Conservation (phyloP, 2,329 filamentous ascomycete genomes). For the Fusarium concolor region DNA sequence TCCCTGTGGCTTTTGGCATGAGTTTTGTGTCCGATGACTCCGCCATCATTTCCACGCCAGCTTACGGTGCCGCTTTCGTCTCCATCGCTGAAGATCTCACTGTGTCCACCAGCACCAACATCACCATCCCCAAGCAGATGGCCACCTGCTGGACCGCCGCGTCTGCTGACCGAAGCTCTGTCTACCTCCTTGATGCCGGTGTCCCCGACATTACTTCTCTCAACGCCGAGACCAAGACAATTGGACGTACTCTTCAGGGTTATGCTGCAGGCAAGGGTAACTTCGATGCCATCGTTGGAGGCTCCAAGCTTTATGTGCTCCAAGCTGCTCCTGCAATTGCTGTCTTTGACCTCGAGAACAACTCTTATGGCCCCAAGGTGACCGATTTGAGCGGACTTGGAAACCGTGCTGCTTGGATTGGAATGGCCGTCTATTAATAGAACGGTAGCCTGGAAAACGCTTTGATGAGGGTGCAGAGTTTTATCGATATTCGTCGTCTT, state of each 20-base stretch:
- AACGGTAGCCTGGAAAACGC: neutral
- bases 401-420: conserved; percentile 7
- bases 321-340: conserved; percentile 1
- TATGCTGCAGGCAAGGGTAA: conserved; percentile 1
- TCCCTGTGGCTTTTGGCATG: conserved; percentile 13
- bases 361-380: neutral
- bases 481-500: neutral
- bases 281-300: neutral
- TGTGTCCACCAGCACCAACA: neutral
- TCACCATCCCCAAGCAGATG: neutral
- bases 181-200: conserved; percentile 7
- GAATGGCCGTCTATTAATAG: conserved; percentile 1
- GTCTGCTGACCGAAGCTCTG: neutral
- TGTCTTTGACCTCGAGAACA: neutral
- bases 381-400: neutral
- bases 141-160: conserved; percentile 2
- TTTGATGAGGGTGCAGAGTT: fast-evolving
- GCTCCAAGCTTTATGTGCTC: conserved; percentile 4
- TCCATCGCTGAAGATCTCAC: neutral
- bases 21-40: neutral
- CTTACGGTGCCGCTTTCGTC: conserved; percentile 17
- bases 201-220: neutral
- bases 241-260: neutral
- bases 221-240: neutral
- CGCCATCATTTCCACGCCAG: conserved; percentile 1